Evolutionary conservation across 495 filamentous ascomycete genomes (phyloP).

Genomic region (Aspergillus mulundensis): DNA sequence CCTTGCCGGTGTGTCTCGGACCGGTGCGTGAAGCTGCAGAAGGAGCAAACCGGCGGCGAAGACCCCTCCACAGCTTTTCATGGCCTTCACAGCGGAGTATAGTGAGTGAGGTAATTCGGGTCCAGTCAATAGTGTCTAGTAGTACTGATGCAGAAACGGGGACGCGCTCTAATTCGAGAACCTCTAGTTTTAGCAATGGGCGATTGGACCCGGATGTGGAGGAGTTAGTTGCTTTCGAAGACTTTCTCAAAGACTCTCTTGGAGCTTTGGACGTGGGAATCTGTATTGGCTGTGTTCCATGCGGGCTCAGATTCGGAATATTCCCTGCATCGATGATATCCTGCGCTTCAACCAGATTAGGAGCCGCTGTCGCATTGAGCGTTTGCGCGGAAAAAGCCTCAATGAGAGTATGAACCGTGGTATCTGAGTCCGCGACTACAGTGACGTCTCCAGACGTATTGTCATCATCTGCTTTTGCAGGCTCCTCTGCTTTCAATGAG

Average conservation of each 20-base stretch:
- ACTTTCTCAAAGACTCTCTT: slow-evolving; percentile 3
- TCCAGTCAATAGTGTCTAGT: slow-evolving; percentile 75
- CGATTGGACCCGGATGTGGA: slow-evolving; percentile 8
- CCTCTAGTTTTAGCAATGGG: slow-evolving; percentile 58
- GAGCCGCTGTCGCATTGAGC: background rate
- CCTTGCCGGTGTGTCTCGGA: slow-evolving; percentile 20
- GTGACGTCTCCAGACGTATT: background rate
- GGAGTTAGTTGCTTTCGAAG: background rate
- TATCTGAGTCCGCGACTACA: background rate
- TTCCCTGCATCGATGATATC: background rate
- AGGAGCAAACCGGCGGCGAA: slow-evolving; percentile 72
- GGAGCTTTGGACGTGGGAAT: background rate
- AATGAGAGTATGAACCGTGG: background rate
- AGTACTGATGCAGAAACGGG: slow-evolving; percentile 66
- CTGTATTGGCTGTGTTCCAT: background rate
- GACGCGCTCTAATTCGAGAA: slow-evolving; percentile 80
- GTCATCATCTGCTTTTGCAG: background rate
- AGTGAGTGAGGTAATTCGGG: slow-evolving; percentile 69
- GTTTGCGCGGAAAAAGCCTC: background rate
- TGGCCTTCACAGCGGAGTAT: slow-evolving; percentile 75
- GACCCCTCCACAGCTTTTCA: slow-evolving; percentile 75
- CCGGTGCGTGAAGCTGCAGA: slow-evolving; percentile 18
- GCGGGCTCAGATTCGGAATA: background rate
- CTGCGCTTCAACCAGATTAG: background rate
- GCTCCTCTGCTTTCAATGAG: background rate